These are phyloP conservation scores for Gelatoporia subvermispora DNA, from an alignment of 768 basidiomycete genomes.

Conservation along the genomic window DNA sequence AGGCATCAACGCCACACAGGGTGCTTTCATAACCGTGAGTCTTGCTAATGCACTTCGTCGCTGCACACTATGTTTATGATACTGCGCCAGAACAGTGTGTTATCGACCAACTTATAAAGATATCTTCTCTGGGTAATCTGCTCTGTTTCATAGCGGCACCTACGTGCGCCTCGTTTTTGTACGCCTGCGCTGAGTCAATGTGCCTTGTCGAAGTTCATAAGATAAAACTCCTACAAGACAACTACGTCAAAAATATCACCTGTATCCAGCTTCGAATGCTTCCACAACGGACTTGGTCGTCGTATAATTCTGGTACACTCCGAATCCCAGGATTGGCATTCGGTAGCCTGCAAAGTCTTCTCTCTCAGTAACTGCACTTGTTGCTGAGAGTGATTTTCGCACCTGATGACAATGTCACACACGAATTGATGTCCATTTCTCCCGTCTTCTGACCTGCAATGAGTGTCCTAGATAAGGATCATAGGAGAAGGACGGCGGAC, in stretches of 20 bases:
- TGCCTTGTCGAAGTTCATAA: slow-evolving; percentile 34
- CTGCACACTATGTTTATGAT: slow-evolving; percentile 28
- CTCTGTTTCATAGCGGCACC: slow-evolving; percentile 55
- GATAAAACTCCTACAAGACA: neutral
- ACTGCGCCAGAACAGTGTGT: neutral
- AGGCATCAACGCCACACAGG: slow-evolving; percentile 53
- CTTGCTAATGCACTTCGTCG: slow-evolving; percentile 62
- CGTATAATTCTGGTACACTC: slow-evolving; percentile 64
- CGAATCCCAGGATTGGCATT: slow-evolving; percentile 70
- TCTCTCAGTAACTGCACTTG: neutral
- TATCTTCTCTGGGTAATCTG: slow-evolving; percentile 47
- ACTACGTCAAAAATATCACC: slow-evolving; percentile 4
- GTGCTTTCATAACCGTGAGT: slow-evolving; percentile 68
- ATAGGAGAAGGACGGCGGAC: too few species aligned
- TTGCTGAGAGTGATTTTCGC: neutral
- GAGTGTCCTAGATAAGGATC: too few species aligned
- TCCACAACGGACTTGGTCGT: slow-evolving; percentile 51
- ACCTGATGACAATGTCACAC: neutral
- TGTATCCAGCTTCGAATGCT: slow-evolving; percentile 67
- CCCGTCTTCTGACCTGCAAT: neutral
- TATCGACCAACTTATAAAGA: slow-evolving; percentile 51
- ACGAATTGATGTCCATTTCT: neutral
- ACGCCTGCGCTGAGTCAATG: slow-evolving; percentile 70
- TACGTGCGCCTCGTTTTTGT: slow-evolving; percentile 64
- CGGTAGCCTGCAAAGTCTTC: slow-evolving; percentile 28